phyloP scores from a whole-genome alignment of 345 rosid genomes.

The Angophora floribunda region DNA sequence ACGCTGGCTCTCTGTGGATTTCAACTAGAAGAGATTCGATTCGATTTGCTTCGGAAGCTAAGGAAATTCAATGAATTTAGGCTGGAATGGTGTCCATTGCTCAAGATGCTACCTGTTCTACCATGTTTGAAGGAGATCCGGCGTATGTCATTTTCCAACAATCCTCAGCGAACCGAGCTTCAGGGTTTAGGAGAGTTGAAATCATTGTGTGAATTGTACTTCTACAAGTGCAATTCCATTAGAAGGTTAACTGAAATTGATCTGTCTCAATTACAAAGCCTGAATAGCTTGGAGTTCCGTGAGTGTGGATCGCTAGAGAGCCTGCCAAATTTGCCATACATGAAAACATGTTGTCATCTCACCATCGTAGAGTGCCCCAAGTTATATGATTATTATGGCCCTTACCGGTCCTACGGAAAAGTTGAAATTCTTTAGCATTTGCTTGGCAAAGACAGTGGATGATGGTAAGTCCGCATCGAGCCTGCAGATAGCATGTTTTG shows the following conservation, averaged over 20 bases:
- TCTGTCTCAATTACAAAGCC: neutral
- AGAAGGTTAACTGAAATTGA: neutral
- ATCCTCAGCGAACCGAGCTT: neutral
- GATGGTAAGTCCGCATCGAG: neutral
- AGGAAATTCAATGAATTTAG: neutral
- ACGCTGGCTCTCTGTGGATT: accelerated
- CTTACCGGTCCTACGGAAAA: too few relatives aligned
- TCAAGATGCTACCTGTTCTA: neutral
- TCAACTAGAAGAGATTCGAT: neutral
- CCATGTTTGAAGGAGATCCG: neutral
- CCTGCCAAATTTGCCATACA: neutral
- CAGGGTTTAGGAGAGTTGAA: neutral
- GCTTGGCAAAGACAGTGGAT: neutral
- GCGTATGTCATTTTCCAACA: accelerated
- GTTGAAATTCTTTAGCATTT: neutral
- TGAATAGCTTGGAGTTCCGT: accelerated
- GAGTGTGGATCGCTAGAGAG: neutral
- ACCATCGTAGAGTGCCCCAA: accelerated
- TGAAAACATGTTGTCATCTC: neutral
- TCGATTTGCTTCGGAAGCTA: neutral
- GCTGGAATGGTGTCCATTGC: accelerated
- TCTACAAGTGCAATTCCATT: accelerated
- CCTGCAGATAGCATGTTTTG: neutral
- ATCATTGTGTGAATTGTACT: neutral
- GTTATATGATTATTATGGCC: too few relatives aligned